These are phyloP conservation scores for Candida stauntonica DNA, from an alignment of 805 yeast species.

Conservation along the genomic window DNA sequence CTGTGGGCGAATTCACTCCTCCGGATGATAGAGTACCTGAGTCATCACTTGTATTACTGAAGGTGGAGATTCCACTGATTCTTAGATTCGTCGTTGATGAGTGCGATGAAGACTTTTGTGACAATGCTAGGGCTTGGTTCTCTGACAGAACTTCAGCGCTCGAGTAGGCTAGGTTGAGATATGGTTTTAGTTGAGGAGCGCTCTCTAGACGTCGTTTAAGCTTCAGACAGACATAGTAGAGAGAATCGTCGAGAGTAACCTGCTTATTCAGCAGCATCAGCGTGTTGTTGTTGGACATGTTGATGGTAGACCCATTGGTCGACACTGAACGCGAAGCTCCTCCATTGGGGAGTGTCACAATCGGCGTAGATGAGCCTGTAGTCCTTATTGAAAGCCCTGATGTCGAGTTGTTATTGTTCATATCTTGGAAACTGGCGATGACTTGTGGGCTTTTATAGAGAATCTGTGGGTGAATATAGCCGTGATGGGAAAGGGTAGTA, in stretches of 20 bases:
- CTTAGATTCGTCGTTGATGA: slow-evolving; percentile 24
- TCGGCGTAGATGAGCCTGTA: slow-evolving; percentile 5
- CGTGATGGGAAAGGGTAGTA: too few species aligned
- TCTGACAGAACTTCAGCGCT: slow-evolving; percentile 68
- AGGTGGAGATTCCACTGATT: slow-evolving; percentile 32
- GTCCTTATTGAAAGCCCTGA: slow-evolving; percentile 9
- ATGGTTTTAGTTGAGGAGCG: slow-evolving; percentile 66
- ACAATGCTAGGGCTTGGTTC: slow-evolving; percentile 56
- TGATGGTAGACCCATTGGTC: slow-evolving; percentile 9
- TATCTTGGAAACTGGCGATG: background rate
- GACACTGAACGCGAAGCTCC: slow-evolving; percentile 11
- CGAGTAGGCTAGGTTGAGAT: slow-evolving; percentile 56
- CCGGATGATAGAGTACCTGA: slow-evolving; percentile 26
- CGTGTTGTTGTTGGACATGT: slow-evolving; percentile 22
- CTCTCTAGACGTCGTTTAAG: slow-evolving; percentile 51
- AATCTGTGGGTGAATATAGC: too few species aligned
- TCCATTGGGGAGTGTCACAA: slow-evolving; percentile 6
- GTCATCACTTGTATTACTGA: slow-evolving; percentile 32
- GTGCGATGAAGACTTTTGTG: slow-evolving; percentile 30
- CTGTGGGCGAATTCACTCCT: slow-evolving; percentile 21
- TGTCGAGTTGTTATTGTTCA: slow-evolving; percentile 7
- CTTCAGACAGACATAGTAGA: slow-evolving; percentile 60
- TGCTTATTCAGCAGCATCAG: slow-evolving; percentile 55
- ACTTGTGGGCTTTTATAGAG: too few species aligned
- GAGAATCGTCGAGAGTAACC: slow-evolving; percentile 60